Percentiles rank a stretch among this genome's conserved stretches.
Conservation (phyloP, 257 asterid genomes). For the Eustoma russellianum region DNA sequence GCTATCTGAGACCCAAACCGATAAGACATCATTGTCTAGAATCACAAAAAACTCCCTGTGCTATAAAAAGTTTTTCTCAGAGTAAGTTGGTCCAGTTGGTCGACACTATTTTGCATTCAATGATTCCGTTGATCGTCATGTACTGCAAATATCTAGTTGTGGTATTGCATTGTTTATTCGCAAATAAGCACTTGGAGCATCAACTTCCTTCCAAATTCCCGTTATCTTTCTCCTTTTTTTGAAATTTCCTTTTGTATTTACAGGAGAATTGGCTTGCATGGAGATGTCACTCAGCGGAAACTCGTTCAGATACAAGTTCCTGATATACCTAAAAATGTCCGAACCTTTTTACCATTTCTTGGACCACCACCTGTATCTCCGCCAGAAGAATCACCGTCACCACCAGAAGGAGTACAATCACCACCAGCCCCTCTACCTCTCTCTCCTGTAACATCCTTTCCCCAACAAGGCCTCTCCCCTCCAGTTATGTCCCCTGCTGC, state of each 20-base stretch:
- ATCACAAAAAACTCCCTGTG: slow-evolving; percentile 18
- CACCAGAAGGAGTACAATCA: slow-evolving; percentile 1
- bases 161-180: too few species aligned
- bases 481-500: slow-evolving; percentile 10
- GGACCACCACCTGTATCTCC: neutral
- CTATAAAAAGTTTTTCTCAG: slow-evolving; percentile 12
- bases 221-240: slow-evolving; percentile 6
- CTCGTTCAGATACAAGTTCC: slow-evolving; percentile 15
- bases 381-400: neutral
- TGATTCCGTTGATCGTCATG: neutral
- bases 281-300: slow-evolving; percentile 32
- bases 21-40: slow-evolving; percentile 25
- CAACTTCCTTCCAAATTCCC: neutral
- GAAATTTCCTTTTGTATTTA: slow-evolving; percentile 8
- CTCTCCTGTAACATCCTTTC: slow-evolving; percentile 18
- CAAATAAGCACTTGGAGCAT: too few species aligned
- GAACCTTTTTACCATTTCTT: neutral
- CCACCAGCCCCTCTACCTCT: slow-evolving; percentile 18
- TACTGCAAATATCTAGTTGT: neutral
- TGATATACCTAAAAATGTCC: neutral
- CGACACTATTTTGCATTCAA: neutral
- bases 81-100: slow-evolving; percentile 5
- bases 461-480: too few species aligned
- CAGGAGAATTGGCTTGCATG: slow-evolving; percentile 35
- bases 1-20: slow-evolving; percentile 52